Conservation (phyloP, 192 early-diverging fungal genomes). For the Coemansia sp. region DNA sequence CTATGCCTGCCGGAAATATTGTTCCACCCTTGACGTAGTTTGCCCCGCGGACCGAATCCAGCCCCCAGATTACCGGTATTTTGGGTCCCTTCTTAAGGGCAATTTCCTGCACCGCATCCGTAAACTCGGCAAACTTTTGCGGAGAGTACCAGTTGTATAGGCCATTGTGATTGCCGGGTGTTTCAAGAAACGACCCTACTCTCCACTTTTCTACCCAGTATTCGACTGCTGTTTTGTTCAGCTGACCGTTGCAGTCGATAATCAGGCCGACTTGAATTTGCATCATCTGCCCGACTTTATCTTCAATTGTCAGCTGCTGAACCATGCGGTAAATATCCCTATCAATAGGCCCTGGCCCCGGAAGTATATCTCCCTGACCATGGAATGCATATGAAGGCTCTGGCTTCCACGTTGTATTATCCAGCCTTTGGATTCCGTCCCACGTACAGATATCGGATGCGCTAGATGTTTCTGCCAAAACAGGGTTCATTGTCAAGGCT, state of each 20-base stretch:
- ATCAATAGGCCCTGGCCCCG: conserved; percentile 39
- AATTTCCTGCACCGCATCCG: conserved; percentile 57
- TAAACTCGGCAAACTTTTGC: conserved; percentile 50
- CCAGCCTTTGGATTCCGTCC: conserved; percentile 16
- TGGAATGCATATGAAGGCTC: conserved; percentile 14
- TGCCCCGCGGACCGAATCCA: conserved; percentile 66
- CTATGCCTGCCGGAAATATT: conserved; percentile 61
- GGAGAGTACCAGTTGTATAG: conserved; percentile 56
- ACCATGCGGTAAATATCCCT: conserved; percentile 52
- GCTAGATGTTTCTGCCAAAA: neutral
- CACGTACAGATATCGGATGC: neutral
- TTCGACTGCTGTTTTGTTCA: conserved; percentile 55
- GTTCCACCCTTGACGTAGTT: conserved; percentile 62
- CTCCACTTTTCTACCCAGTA: conserved; percentile 59
- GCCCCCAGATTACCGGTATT: conserved; percentile 64
- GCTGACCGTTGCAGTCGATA: conserved; percentile 52
- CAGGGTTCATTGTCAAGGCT: too few relatives aligned
- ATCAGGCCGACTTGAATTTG: conserved; percentile 58
- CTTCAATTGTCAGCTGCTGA: conserved; percentile 45
- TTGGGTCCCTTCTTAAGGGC: conserved; percentile 46
- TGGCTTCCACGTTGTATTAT: conserved; percentile 14
- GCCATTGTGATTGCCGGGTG: conserved; percentile 57
- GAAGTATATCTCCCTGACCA: neutral
- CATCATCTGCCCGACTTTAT: conserved; percentile 68
- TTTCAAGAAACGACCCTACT: conserved; percentile 63